Conservation (phyloP, 345 rosid species). For the Arabidopsis thaliana region TAIR10.1 NC_003076.8:943501-944000, state of each 20-base stretch:
- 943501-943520: not conserved
- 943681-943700: not conserved
- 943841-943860: too few relatives aligned
- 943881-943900: too few relatives aligned
- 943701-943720: conserved; percentile 23
- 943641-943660: conserved; percentile 2
- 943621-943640: not conserved
- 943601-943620: not conserved
- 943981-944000: conserved; percentile 32
- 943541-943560: conserved; percentile 3
- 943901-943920: too few relatives aligned
- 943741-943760: not conserved
- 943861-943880: too few relatives aligned
- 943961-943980: not conserved
- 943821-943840: too few relatives aligned
- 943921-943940: not conserved
- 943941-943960: not conserved
- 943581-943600: too few relatives aligned
- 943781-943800: too few relatives aligned
- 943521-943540: not conserved
- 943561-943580: too few relatives aligned
- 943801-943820: too few relatives aligned
- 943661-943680: conserved; percentile 10
- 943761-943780: too few relatives aligned
- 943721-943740: conserved; percentile 23